Evolutionary conservation across 2,329 filamentous ascomycete species (phyloP), one percentile per base, ranked within the genome.

Genomic region (Colletotrichum costaricense): DNA sequence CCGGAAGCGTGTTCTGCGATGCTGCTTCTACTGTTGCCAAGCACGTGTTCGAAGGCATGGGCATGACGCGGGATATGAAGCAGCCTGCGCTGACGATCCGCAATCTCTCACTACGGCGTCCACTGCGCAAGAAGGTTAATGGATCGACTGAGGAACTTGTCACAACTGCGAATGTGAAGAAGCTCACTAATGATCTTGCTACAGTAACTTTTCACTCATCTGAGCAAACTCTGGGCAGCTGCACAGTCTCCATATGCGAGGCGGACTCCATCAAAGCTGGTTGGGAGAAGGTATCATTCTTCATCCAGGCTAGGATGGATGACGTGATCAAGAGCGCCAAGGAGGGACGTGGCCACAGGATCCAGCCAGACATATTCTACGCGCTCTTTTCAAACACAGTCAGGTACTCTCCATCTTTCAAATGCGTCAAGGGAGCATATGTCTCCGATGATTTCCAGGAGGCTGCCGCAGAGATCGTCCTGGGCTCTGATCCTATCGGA

Each of bases 1-100:
- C n/a, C 12, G 66, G 57, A 2, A 33, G 28, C 22, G 62, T 22
- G 11, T 69, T 69, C 26, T 63, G 66, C 8, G 66, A 69, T 19
- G 58, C 57, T 6, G 66, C 66, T 4, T 4, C 46, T 1, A 38
- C 46, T 16, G 66, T 24, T 3, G 24, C 65, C 28, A 60, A 52
- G 65, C 52, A 33, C 55, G 28, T 22, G 1, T 35, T 67, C 1
- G 35, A 22, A 16, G 14, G 8, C 22, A 56, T 22, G 11, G 22
- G 54, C 22, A 26, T 7, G 5, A 56, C 14, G n/a, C 26, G 54
- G 9, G n/a, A 56, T 26, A 3, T 63, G 33, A 19, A 49, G 14
- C 59, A 33, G 35, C 22, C 59, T 6, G 22, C 54, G 24, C 24
- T 63, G 19, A 26, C 38, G 4, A 49, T 63, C 8, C 38, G 60